Conservation (phyloP, 495 filamentous ascomycete genomes). For the Viridothelium virens region DNA sequence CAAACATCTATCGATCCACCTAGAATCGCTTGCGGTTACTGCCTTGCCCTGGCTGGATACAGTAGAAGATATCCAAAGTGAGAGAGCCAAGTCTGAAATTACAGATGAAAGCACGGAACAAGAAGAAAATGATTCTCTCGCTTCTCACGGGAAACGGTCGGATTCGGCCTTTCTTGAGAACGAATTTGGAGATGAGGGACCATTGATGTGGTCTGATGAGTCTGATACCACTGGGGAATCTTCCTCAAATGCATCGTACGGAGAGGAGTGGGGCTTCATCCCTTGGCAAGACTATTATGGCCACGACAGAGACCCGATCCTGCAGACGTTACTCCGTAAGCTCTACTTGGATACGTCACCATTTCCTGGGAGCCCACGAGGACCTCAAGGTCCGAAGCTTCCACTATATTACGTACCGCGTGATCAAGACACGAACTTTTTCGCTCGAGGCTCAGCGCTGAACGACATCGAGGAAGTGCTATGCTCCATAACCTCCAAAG, state of each 20-base stretch:
- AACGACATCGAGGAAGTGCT: not conserved
- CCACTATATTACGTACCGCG: not conserved
- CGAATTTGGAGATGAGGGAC: constrained; percentile 4
- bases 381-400: constrained; percentile 1
- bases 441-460: not conserved
- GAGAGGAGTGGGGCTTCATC: constrained; percentile 11
- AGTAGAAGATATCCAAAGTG: constrained; percentile 14
- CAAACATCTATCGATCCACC: constrained; percentile 18
- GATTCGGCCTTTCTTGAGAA: not conserved
- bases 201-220: not conserved
- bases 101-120: not conserved
- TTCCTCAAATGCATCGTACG: not conserved
- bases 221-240: not conserved
- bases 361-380: not conserved
- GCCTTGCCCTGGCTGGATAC: constrained; percentile 19
- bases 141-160: not conserved
- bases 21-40: constrained; percentile 10
- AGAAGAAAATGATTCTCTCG: not conserved
- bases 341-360: constrained; percentile 10
- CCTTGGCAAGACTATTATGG: constrained; percentile 12
- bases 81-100: not conserved
- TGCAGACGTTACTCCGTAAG: constrained; percentile 14
- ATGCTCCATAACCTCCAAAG: not conserved
- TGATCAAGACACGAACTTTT: not conserved
- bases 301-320: constrained; percentile 13